A percentile compares a stretch with the other conserved stretches of the same genome.
Conservation (phyloP, 2,329 filamentous ascomycete genomes). For the Alternaria sp. region DNA sequence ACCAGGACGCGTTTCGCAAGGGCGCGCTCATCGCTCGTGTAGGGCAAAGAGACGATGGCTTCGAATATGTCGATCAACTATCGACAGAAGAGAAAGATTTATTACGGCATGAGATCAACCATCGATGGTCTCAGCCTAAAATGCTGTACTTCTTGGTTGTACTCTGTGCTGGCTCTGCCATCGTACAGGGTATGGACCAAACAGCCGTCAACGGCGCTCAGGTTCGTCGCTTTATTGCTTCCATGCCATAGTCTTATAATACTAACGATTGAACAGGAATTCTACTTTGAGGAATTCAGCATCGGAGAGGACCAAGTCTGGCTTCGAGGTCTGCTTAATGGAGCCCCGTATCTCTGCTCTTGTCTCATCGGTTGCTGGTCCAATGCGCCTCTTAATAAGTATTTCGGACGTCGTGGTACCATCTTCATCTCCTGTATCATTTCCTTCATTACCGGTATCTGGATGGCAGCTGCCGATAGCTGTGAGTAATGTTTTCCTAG, state of each 20-base stretch:
- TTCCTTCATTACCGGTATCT: slow-evolving; percentile 44
- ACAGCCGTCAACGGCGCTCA: slow-evolving; percentile 47
- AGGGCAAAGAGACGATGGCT: slow-evolving; percentile 58
- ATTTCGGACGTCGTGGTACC: slow-evolving; percentile 42
- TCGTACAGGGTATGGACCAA: slow-evolving; percentile 67
- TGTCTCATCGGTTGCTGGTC: slow-evolving; percentile 53
- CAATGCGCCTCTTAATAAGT: slow-evolving; percentile 44
- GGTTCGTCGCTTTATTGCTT: slow-evolving; percentile 11
- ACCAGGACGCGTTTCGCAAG: slow-evolving; percentile 60
- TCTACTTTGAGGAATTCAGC: slow-evolving; percentile 40
- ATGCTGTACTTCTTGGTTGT: slow-evolving; percentile 72
- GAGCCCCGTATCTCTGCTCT: slow-evolving; percentile 41
- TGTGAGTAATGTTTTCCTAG: slow-evolving; percentile 12
- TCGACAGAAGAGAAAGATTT: slow-evolving; percentile 65
- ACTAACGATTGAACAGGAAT: slow-evolving; percentile 25
- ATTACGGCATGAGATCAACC: slow-evolving; percentile 67
- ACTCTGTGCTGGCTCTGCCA: slow-evolving; percentile 72
- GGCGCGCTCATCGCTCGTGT: slow-evolving; percentile 59
- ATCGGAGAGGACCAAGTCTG: slow-evolving; percentile 39
- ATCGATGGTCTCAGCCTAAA: slow-evolving; percentile 74
- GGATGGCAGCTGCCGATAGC: slow-evolving; percentile 42
- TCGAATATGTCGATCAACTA: slow-evolving; percentile 58
- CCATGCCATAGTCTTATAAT: neutral
- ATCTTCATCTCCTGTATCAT: slow-evolving; percentile 48
- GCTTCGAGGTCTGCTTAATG: slow-evolving; percentile 40